Conservation (phyloP, 1,284 basidiomycete species). For the Moniliophthora roreri region DNA sequence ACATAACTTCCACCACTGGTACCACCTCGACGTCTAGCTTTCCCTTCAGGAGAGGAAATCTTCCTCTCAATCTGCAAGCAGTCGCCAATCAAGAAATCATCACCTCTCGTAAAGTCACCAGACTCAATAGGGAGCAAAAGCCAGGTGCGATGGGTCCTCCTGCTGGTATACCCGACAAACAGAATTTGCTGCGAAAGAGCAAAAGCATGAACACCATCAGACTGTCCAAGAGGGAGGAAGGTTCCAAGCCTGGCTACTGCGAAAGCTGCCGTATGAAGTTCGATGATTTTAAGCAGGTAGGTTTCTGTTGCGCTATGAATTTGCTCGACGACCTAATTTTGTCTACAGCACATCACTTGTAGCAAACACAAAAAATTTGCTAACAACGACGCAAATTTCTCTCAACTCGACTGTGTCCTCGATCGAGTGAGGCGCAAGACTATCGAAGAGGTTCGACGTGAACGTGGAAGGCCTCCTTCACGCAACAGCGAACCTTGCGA, state of each 20-base stretch:
- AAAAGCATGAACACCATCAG: conserved; percentile 77
- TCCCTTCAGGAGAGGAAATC: conserved; percentile 37
- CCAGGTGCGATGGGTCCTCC: conserved; percentile 67
- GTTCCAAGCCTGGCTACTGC: conserved; percentile 94
- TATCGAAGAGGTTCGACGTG: conserved; percentile 39
- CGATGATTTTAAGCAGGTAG: conserved; percentile 82
- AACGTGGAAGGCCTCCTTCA: conserved; percentile 14
- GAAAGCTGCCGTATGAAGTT: conserved; percentile 95
- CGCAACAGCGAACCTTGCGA: not conserved
- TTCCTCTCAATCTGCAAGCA: conserved; percentile 55
- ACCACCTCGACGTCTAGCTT: conserved; percentile 77
- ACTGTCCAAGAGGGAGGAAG: conserved; percentile 78
- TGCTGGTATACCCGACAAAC: conserved; percentile 51
- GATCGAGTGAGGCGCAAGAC: conserved; percentile 70
- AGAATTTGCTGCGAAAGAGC: conserved; percentile 62
- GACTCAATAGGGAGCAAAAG: conserved; percentile 30
- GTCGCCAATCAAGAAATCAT: conserved; percentile 62
- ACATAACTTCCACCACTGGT: conserved; percentile 85
- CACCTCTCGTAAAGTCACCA: conserved; percentile 54
- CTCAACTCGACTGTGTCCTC: conserved; percentile 80
- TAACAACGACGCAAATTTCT: conserved; percentile 77
- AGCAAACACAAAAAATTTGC: conserved; percentile 89
- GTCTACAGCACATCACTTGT: conserved; percentile 71
- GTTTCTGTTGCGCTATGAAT: conserved; percentile 22
- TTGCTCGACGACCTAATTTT: conserved; percentile 2